These are phyloP conservation scores for Sporobolomyces roseus DNA, from an alignment of 768 basidiomycete genomes.

Conservation along the genomic window DNA sequence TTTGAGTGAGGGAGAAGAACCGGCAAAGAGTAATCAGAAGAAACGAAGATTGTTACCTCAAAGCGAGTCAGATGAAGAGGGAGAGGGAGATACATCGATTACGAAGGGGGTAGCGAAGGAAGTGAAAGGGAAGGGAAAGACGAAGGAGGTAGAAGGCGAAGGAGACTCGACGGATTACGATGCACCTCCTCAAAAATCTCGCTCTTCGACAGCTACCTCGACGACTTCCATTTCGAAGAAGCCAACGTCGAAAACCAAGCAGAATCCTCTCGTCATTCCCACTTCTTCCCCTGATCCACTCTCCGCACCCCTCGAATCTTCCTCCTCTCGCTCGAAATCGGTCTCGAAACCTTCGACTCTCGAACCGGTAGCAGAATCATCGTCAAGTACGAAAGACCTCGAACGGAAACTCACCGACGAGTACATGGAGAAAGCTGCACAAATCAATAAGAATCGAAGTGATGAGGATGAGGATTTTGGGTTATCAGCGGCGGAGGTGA, in stretches of 20 bases:
- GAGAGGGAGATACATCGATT: no score
- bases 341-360: background rate
- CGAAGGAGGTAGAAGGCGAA: background rate
- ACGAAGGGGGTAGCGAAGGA: background rate
- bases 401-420: background rate
- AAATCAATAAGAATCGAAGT: background rate
- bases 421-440: background rate
- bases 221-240: constrained; percentile 6
- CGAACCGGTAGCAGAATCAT: background rate
- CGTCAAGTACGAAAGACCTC: background rate
- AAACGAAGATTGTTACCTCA: no score
- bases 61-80: no score
- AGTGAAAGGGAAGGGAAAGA: no score
- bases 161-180: constrained; percentile 26
- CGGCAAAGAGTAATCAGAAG: no score
- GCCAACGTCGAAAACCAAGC: background rate
- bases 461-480: constrained; percentile 15
- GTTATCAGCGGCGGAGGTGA: background rate
- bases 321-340: background rate
- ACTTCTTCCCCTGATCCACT: constrained; percentile 11
- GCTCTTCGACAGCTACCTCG: background rate
- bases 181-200: background rate
- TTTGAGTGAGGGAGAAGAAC: no score
- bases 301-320: background rate
- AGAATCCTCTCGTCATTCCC: no score